Base-by-base conservation (phyloP, 208 protist species). In the Perkinsela sp. region DNA sequence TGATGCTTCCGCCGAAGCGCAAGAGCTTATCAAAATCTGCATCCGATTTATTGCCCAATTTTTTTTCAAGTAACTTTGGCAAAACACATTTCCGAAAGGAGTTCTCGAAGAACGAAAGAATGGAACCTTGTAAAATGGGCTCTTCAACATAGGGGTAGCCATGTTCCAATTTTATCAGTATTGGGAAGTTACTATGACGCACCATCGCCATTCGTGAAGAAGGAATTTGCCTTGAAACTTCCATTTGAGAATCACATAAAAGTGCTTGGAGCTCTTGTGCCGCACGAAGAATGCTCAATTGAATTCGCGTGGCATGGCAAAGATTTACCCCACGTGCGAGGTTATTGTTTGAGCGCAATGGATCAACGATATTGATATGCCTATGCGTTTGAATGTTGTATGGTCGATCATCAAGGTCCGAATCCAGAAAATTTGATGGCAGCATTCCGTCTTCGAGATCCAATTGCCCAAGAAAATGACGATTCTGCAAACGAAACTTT, bases 301-400 rank as follows among this genome's bases (percentile, higher is more conserved):
- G 40, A 22, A 57, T 57, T 57, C 40, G 40, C 22, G 40, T 57
- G 40, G 40, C 40, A 22, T 57, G 40, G 40, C 40, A 57, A n/a
- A 57, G 40, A 57, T 57, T 6, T 57, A 90, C 83, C 1, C 85
- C 85, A 29, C 88, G 78, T 48, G 81, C 80, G 68, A 92, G 81
- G 75, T 92, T 94, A 69, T 83, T 87, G 74, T 77, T 82, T 79
- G 78, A 86, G 57, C 88, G 81, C 70, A 94, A 77, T 57, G 89
- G 89, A 72, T 94, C 89, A 68, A 90, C 72, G 67, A 94, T 81
- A 72, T 94, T 93, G 78, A 93, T 85, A 66, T 72, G 79, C 2
- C 83, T 82, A 32, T n/a, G 15, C 31, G 22, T 16, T 71, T 31
- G 22, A n/a, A 70, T 28, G n/a, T 22, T 48, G 31, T 29, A 28